Evolutionary conservation across 768 basidiomycete species (phyloP), one percentile per base, ranked within the genome.

Genomic region (Wakefieldia striispora): DNA sequence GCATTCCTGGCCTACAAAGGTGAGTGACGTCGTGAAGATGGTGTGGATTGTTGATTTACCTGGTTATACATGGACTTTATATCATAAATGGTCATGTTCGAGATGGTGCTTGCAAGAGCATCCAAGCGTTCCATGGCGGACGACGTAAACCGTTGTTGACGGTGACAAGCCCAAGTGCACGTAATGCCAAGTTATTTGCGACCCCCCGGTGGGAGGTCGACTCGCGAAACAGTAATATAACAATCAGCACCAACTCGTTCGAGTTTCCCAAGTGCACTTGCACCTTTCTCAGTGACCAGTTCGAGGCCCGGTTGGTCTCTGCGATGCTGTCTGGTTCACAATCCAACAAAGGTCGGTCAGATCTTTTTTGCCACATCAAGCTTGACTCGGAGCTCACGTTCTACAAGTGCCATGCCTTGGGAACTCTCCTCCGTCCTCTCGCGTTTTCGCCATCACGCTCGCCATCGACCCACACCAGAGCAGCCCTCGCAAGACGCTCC

Each of bases 41-140:
- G 45, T 29, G 12, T 20, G 29, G 6, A 29, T 1, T 14, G 41
- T n/a, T 24, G 29, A 60, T 65, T 26, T 52, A 86, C 91, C 83
- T 97, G 94, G 60, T 87, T 93, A 75, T 95, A 95, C 82, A 92
- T 88, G 61, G 81, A 81, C 73, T 94, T 97, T 68, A 97, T 78
- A 68, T 97, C 94, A 72, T 97, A 97, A 60, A 97, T 67, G 2
- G 93, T 88, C 48, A 97, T 74, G 64, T 85, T 85, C 20, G 91
- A 91, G 52, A 95, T 70, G 45, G 87, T 78, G 58, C 69, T 84
- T 46, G 87, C 78, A 49, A 97, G 78, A 3, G 82, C 76, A 66
- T 91, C 88, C 50, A 92, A 68, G 60, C 80, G 83, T 60, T 93
- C 91, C 91, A 93, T 93, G 65, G 61, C 62, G 65, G 66, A 58